Evolutionary conservation across 2,329 filamentous ascomycete genomes (phyloP).

Genomic region (Thielaviopsis ethacetica): DNA sequence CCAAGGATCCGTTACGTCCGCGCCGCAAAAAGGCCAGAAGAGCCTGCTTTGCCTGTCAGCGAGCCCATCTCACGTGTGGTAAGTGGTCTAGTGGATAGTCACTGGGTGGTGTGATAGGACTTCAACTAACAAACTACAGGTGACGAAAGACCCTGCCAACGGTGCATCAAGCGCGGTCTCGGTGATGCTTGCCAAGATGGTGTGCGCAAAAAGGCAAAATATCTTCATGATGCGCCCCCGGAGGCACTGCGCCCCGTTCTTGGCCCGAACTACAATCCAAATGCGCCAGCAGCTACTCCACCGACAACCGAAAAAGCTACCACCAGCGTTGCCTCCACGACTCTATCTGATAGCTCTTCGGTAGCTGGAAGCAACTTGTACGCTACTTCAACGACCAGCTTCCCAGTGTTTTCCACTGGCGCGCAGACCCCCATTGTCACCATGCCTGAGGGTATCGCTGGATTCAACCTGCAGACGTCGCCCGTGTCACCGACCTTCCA

Average conservation of each 20-base stretch:
- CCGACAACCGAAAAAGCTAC: neutral
- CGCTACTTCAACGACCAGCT: constrained; percentile 30
- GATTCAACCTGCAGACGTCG: constrained; percentile 51
- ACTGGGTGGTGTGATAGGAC: constrained; percentile 2
- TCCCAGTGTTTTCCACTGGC: constrained; percentile 32
- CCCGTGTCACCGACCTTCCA: constrained; percentile 62
- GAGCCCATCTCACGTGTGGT: constrained; percentile 97
- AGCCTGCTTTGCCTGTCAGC: constrained; percentile 92
- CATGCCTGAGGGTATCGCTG: constrained; percentile 29
- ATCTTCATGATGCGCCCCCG: constrained; percentile 86
- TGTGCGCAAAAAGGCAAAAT: constrained; percentile 96
- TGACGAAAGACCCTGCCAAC: constrained; percentile 83
- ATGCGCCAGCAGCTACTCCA: constrained; percentile 24
- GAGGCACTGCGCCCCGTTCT: constrained; percentile 80
- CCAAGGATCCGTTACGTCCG: constrained; percentile 81
- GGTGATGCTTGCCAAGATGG: constrained; percentile 89
- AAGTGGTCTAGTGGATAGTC: constrained; percentile 26
- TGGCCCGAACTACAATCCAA: constrained; percentile 48
- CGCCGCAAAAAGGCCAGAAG: constrained; percentile 89
- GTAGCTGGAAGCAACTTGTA: constrained; percentile 30
- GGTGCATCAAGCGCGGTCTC: constrained; percentile 86
- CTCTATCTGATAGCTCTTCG: constrained; percentile 27
- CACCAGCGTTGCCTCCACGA: constrained; percentile 19
- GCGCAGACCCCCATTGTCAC: constrained; percentile 26
- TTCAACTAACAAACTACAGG: constrained; percentile 33